Evolutionary conservation across 2,329 filamentous ascomycete genomes (phyloP), one percentile per base, ranked within the genome.

Genomic region (Plenodomus lindquistii): DNA sequence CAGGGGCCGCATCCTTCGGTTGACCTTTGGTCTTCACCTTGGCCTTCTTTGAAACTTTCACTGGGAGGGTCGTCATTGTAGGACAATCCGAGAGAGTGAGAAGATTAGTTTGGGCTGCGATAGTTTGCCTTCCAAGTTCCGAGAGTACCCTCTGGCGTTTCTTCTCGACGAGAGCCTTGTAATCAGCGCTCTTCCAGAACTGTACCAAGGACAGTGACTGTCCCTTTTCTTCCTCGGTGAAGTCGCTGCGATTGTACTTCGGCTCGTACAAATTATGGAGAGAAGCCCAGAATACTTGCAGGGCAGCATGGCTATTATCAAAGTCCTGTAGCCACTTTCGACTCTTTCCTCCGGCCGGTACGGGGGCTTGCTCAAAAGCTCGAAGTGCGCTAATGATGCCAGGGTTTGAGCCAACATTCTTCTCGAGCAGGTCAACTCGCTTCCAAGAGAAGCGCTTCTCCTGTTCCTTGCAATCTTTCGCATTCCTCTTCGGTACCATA

Each of bases 391-490:
- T n/a, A 2, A n/a, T 31, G 34, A 18, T 6, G n/a, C 6, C 7
- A 21, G 21, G 2, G 16, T 11, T 21, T 2, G 13, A 22, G 17
- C 10, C 22, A 2, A 7, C 8, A 13, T 27, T 17, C 7, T 9
- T 10, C 40, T 42, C 10, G 1, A 16, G 3, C 29, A 40, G 15
- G 15, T 20, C 2, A 24, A 19, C 3, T 2, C 21, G 19, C n/a
- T 36, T 48, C 55, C 55, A 59, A 9, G 40, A 34, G 7, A 44
- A 17, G 10, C 57, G 39, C 20, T 55, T 24, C 31, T 60, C 57
- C 3, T 40, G 46, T n/a, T 39, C 5, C 10, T 31, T 31, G 18
- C 42, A 40, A 8, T 53, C 48, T 3, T 27, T 11, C 11, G 41
- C 1, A 7, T 40, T 20, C 0, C 47, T 45, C 19, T 38, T 56